Evolutionary conservation across 2,329 filamentous ascomycete genomes (phyloP), one percentile per base, ranked within the genome.

Genomic region (Herpotrichia juniperi): DNA sequence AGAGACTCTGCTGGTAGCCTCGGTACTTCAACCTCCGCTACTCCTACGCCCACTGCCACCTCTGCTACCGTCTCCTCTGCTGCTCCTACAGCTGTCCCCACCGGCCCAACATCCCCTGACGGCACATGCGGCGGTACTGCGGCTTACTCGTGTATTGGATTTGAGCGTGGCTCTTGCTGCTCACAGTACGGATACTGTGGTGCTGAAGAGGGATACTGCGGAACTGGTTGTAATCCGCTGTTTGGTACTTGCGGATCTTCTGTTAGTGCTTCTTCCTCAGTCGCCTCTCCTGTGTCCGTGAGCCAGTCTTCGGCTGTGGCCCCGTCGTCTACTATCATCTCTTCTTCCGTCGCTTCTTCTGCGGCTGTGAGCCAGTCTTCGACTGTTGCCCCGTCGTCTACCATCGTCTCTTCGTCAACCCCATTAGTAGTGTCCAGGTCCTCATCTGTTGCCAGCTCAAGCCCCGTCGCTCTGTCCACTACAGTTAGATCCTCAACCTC

Each of bases 131-230:
- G 74, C 17, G 74, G 69, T n/a, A 55, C 62, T 28, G 64, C 63
- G n/a, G 72, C 69, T n/a, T 69, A 68, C 56, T 76, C 73, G 11
- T 78, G 76, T 51, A 50, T 60, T n/a, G 74, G 73, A 25, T 75
- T 69, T 53, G 35, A 54, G 12, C 74, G 73, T 51, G 75, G 75
- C 10, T 56, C 68, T 48, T 78, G 79, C 68, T 81, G 78, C 67
- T 78, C 74, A 14, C 64, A 64, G 49, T 74, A 72, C 49, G 77
- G 78, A 17, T 74, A 67, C 61, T 81, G 79, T 45, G 70, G 72
- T 48, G 50, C 58, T 19, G 59, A 60, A 1, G 30, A 50, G n/a
- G 68, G 57, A 21, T 62, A 73, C 56, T 74, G 71, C 50, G 62
- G 63, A 17, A 51, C 62, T 2, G 67, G 66, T n/a, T 75, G 71